Conservation (phyloP, 768 basidiomycete genomes). For the Pisolithus orientalis region DNA sequence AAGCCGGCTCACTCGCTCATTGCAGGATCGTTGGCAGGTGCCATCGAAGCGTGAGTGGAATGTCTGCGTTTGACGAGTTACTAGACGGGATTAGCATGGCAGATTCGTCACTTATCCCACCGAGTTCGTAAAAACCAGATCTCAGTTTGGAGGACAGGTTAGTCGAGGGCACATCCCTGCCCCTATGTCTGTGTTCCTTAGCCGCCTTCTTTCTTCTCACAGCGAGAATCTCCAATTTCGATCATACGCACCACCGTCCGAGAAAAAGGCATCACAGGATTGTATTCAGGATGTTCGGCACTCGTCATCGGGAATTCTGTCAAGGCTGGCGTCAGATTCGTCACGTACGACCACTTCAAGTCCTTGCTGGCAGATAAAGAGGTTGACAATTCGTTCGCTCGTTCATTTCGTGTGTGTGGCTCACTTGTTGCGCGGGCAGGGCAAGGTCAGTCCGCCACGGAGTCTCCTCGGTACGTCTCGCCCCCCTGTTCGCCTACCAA, state of each 20-base stretch:
- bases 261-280: slow-evolving; percentile 69
- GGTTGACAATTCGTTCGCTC: slow-evolving; percentile 36
- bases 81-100: slow-evolving; percentile 34
- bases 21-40: slow-evolving; percentile 90
- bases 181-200: not conserved
- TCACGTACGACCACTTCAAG: slow-evolving; percentile 94
- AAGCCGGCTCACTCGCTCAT: slow-evolving; percentile 82
- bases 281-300: slow-evolving; percentile 92
- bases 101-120: slow-evolving; percentile 86
- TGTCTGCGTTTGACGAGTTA: not conserved
- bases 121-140: slow-evolving; percentile 90
- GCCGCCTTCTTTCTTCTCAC: not conserved
- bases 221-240: slow-evolving; percentile 65
- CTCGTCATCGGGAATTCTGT: slow-evolving; percentile 85
- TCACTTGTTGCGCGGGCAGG: slow-evolving; percentile 38
- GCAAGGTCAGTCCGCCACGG: slow-evolving; percentile 81
- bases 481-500: not conserved
- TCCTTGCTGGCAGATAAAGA: slow-evolving; percentile 71
- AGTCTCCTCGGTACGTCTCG: slow-evolving; percentile 68
- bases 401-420: not conserved
- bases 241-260: slow-evolving; percentile 72
- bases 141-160: slow-evolving; percentile 84
- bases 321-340: slow-evolving; percentile 95
- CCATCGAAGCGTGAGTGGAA: slow-evolving; percentile 75
- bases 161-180: slow-evolving; percentile 3